A percentile compares a stretch with the other conserved stretches of the same genome.
Conservation (phyloP, 2,329 filamentous ascomycete genomes). For the Fusarium verrucosum region DNA sequence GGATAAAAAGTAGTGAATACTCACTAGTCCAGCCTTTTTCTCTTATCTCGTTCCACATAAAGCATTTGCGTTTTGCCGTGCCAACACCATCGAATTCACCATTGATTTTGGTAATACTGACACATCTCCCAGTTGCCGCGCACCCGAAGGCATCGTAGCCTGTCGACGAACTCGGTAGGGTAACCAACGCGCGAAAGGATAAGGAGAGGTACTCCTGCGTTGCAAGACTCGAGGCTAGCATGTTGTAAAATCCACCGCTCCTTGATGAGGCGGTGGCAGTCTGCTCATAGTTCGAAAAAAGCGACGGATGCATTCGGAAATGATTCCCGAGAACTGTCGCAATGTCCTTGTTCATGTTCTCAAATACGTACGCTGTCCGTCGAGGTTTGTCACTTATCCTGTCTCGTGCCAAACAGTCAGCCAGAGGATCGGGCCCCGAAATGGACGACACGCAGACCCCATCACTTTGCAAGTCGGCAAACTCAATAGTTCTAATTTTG, state of each 20-base stretch:
- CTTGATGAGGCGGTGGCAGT: background rate
- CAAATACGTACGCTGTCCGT: background rate
- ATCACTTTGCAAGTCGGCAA: background rate
- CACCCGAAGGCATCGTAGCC: background rate
- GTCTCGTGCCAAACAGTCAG: background rate
- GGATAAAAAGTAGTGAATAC: background rate
- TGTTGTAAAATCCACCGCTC: too few species aligned
- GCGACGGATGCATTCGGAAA: background rate
- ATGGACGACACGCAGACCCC: background rate
- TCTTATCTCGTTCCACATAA: background rate
- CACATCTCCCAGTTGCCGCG: background rate
- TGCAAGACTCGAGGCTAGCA: background rate
- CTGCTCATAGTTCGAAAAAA: background rate
- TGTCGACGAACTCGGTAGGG: background rate
- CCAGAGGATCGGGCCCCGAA: background rate
- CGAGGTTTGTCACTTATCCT: background rate
- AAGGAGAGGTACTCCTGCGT: background rate
- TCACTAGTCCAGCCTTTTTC: background rate
- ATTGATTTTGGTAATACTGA: background rate
- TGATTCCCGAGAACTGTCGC: background rate
- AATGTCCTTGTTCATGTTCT: constrained; percentile 1
- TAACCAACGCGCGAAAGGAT: background rate
- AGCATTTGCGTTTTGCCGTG: background rate
- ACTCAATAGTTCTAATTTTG: background rate
- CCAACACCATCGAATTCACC: background rate